Conservation (phyloP, 257 asterid genomes). For the Nicotiana tabacum region DNA sequence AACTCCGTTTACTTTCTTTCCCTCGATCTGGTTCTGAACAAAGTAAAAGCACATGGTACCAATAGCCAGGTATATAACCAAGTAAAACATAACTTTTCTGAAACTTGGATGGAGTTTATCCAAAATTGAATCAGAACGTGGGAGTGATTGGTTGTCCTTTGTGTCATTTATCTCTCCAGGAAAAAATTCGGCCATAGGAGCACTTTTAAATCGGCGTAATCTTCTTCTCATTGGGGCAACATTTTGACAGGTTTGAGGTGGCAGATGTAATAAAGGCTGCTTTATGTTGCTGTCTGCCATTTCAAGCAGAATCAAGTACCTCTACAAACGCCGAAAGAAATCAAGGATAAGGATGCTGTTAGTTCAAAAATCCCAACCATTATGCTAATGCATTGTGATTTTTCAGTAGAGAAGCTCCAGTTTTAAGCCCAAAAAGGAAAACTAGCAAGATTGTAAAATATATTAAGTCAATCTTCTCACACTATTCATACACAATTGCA, state of each 20-base stretch:
- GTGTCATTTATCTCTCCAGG: constrained; percentile 39
- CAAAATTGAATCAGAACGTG: constrained; percentile 33
- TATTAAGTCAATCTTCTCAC: background rate
- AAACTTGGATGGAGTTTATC: constrained; percentile 48
- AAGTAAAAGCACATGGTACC: constrained; percentile 69
- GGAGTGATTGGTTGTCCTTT: constrained; percentile 14
- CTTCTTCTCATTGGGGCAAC: constrained; percentile 36
- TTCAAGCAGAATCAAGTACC: background rate
- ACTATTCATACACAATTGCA: background rate
- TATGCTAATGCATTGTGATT: background rate
- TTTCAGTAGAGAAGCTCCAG: background rate
- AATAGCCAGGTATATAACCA: constrained; percentile 44
- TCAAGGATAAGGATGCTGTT: background rate
- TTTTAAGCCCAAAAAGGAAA: background rate
- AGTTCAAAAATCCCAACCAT: background rate
- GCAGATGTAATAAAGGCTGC: constrained; percentile 14
- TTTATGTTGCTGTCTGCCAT: constrained; percentile 21
- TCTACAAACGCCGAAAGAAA: background rate
- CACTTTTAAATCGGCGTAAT: constrained; percentile 69
- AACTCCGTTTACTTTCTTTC: constrained; percentile 51
- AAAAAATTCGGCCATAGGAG: constrained; percentile 51
- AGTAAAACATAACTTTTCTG: constrained; percentile 35
- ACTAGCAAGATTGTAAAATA: background rate
- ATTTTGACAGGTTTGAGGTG: constrained; percentile 17
- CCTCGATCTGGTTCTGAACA: constrained; percentile 49